phyloP scores from a whole-genome alignment of 2,329 filamentous ascomycete genomes.

The Pyrenochaeta sp. region DNA sequence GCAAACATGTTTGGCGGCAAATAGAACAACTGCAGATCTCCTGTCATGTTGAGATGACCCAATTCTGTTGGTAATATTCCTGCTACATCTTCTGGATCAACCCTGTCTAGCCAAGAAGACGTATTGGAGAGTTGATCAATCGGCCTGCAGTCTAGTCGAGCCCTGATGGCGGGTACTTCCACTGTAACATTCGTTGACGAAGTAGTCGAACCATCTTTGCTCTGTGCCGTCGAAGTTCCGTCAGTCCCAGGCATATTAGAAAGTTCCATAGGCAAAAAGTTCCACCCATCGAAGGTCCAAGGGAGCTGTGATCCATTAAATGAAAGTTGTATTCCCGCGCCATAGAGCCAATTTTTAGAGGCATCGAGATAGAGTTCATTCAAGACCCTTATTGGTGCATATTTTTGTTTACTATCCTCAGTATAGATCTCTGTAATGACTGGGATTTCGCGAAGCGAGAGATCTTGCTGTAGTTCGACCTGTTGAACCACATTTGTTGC shows the following conservation, averaged over 20 bases:
- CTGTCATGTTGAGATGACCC: conserved; percentile 1
- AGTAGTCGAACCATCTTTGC: not conserved
- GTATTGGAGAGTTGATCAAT: conserved; percentile 9
- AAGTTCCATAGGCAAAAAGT: conserved; percentile 17
- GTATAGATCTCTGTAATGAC: conserved; percentile 1
- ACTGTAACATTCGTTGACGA: conserved; percentile 14
- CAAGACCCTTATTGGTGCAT: not conserved
- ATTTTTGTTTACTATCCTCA: not conserved
- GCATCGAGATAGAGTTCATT: conserved; percentile 8
- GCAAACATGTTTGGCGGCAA: conserved; percentile 3
- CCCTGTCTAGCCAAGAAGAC: conserved; percentile 13
- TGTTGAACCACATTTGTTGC: conserved; percentile 5
- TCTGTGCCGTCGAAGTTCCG: not conserved
- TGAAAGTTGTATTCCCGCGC: conserved; percentile 14
- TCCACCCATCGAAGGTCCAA: conserved; percentile 25
- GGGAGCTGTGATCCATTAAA: conserved; percentile 17
- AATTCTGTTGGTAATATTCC: too few relatives aligned
- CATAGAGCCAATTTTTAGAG: conserved; percentile 19
- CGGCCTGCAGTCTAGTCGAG: conserved; percentile 12
- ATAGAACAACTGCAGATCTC: conserved; percentile 4
- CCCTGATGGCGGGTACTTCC: conserved; percentile 12
- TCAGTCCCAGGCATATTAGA: not conserved
- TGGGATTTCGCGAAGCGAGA: conserved; percentile 18
- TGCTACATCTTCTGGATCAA: conserved; percentile 1
- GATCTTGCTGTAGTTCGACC: conserved; percentile 2